phyloP scores from a whole-genome alignment of 2,329 filamentous ascomycete genomes.

The Ophiostoma fasciatum region DNA sequence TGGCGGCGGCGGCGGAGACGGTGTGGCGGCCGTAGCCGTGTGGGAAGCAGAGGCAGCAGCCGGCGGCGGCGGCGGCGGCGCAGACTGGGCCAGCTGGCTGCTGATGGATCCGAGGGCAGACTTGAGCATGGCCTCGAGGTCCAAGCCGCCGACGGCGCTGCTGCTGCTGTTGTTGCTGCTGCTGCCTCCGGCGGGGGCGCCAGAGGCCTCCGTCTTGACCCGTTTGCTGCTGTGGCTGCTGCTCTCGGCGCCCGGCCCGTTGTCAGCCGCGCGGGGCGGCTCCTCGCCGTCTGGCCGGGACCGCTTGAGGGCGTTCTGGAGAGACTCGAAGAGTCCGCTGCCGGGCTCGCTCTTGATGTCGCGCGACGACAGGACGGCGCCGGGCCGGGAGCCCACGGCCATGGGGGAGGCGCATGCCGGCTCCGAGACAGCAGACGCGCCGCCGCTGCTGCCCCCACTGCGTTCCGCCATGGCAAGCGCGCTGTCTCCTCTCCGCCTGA shows the following conservation, averaged over 20 bases:
- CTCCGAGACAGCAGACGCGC: conserved; percentile 2
- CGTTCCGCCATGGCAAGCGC: conserved; percentile 8
- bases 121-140: conserved; percentile 18
- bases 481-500: no score
- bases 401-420: no score
- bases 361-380: background rate
- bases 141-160: conserved; percentile 8
- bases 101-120: conserved; percentile 17
- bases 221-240: conserved; percentile 12
- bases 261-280: no score
- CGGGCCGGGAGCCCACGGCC: background rate
- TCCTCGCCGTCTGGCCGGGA: conserved; percentile 11
- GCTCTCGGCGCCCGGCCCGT: background rate
- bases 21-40: background rate
- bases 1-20: background rate
- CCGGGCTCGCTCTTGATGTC: conserved; percentile 3
- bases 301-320: conserved; percentile 14
- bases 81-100: conserved; percentile 5
- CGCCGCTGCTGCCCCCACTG: conserved; percentile 5
- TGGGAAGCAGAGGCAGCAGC: background rate
- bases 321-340: conserved; percentile 5
- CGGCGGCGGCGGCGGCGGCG: background rate
- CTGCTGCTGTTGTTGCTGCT: background rate
- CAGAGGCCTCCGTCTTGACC: conserved; percentile 14
- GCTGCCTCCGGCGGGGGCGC: no score